Evolutionary conservation across 179 eudicot species (phyloP).

Genomic region (Camellia oleifera): DNA sequence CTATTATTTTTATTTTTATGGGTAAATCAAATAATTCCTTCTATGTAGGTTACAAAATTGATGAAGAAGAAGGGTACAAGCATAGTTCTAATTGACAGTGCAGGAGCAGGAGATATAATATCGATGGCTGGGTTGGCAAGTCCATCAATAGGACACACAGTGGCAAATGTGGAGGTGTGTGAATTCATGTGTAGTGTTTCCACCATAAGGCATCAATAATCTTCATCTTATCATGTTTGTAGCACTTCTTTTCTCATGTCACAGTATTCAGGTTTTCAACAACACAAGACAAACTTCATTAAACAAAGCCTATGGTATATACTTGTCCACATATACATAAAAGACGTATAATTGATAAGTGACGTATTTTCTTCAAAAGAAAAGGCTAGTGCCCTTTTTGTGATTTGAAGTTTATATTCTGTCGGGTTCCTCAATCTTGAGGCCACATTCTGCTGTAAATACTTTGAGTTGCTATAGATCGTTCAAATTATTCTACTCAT

Average conservation of each 20-base stretch:
- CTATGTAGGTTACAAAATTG: slow-evolving; percentile 70
- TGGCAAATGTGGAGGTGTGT: slow-evolving; percentile 76
- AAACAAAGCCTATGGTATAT: neutral
- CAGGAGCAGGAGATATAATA: slow-evolving; percentile 97
- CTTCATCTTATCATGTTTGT: neutral
- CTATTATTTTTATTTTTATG: neutral
- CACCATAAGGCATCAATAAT: neutral
- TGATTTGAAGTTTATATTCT: neutral
- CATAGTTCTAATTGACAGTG: slow-evolving; percentile 63
- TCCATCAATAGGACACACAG: slow-evolving; percentile 94
- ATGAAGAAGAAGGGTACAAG: slow-evolving; percentile 92
- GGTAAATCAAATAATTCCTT: neutral
- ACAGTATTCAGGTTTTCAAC: slow-evolving; percentile 1
- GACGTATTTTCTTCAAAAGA: neutral
- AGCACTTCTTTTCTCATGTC: neutral
- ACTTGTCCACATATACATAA: neutral
- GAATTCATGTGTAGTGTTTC: neutral
- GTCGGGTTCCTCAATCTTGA: slow-evolving; percentile 6
- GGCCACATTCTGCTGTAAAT: neutral
- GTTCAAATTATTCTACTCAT: neutral
- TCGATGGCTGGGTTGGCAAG: slow-evolving; percentile 87
- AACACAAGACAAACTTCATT: neutral
- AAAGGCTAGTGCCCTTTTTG: neutral
- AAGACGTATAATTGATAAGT: neutral
- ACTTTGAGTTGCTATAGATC: neutral